Percentiles rank a stretch among this genome's conserved stretches.
Evolutionary conservation across 148 eudicot species (phyloP).

Genomic region (Amaranthus palmeri): DNA sequence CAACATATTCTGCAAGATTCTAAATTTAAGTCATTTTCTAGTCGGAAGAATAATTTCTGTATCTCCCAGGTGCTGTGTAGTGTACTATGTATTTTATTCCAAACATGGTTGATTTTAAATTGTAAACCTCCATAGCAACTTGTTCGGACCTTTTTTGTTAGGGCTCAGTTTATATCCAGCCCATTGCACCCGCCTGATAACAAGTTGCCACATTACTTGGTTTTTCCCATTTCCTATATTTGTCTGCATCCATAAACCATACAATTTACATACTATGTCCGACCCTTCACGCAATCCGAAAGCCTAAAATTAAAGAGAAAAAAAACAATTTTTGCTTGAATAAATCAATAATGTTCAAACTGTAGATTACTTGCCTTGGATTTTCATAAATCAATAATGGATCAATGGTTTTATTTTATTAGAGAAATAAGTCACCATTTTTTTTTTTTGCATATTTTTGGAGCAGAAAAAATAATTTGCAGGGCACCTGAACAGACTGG

Average conservation of each 20-base stretch:
- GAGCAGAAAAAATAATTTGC: constrained; percentile 3
- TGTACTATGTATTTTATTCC: constrained; percentile 12
- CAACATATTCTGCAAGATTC: constrained; percentile 16
- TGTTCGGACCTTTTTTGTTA: too few species aligned
- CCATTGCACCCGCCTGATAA: too few species aligned
- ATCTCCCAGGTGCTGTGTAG: neutral
- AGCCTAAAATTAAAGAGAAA: neutral
- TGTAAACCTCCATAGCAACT: neutral
- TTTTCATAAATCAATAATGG: too few species aligned
- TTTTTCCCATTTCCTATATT: neutral
- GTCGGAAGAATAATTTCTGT: constrained; percentile 6
- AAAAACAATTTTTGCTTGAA: too few species aligned
- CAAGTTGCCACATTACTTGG: constrained; percentile 4
- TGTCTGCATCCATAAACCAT: neutral
- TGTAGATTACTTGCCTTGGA: neutral
- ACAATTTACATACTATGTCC: constrained; percentile 6
- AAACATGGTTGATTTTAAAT: constrained; percentile 5
- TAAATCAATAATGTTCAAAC: neutral
- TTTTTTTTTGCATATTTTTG: neutral
- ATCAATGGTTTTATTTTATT: neutral
- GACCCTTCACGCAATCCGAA: neutral
- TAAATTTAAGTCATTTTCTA: constrained; percentile 7
- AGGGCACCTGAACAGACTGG: constrained; percentile 10
- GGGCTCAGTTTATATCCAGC: too few species aligned
- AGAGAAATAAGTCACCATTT: neutral